Conservation (phyloP, 1,284 basidiomycete species). For the Trichosporon sp. region DNA sequence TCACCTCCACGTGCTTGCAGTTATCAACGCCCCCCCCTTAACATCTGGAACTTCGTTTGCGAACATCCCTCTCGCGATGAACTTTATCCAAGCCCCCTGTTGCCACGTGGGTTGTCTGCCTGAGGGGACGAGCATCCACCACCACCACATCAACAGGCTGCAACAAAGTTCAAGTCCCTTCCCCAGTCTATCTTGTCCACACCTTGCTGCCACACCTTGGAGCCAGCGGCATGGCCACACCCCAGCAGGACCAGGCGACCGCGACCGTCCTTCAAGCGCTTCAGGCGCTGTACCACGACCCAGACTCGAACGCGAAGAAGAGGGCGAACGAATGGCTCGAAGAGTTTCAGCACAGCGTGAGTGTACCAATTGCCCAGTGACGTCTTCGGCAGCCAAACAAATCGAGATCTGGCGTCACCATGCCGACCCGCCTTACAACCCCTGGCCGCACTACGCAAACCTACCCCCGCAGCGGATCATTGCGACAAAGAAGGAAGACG, state of each 20-base stretch:
- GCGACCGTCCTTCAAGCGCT: conserved; percentile 57
- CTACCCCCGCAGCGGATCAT: not conserved
- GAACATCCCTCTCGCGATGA: too few relatives aligned
- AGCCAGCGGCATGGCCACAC: conserved; percentile 32
- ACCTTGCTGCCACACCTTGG: not conserved
- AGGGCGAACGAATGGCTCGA: conserved; percentile 88
- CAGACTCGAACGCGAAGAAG: conserved; percentile 79
- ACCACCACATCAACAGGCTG: conserved; percentile 7
- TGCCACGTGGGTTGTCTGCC: not conserved
- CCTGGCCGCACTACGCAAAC: not conserved
- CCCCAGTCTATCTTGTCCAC: conserved; percentile 9
- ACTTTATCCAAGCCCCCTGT: conserved; percentile 1
- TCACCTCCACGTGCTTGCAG: not conserved
- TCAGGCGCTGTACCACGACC: conserved; percentile 62
- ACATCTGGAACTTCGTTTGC: too few relatives aligned
- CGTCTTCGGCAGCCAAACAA: not conserved
- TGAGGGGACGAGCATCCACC: not conserved
- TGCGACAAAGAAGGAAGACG: conserved; percentile 7
- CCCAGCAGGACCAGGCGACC: conserved; percentile 37
- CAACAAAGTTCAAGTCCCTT: conserved; percentile 18
- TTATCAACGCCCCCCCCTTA: not conserved
- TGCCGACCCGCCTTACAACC: not conserved
- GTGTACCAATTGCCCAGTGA: conserved; percentile 51
- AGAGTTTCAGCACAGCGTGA: conserved; percentile 95
- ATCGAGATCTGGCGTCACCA: not conserved